phyloP scores from a whole-genome alignment of 2,329 filamentous ascomycete species.

The Dothidotthia symphoricarpi region DNA sequence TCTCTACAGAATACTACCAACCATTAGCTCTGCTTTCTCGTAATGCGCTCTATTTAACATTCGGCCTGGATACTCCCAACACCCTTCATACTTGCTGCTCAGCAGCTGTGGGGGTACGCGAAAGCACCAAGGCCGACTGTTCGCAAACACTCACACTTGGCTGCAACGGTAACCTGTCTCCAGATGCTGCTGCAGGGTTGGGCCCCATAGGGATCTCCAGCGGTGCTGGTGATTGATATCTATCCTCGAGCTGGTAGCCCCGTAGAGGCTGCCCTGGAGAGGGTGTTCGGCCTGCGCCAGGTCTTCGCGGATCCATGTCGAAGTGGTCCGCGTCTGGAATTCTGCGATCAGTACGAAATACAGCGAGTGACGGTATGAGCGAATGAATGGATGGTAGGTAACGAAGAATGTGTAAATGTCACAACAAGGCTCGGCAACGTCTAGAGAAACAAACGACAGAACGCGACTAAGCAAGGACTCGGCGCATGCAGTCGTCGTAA shows the following conservation, averaged over 20 bases:
- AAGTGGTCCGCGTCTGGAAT: constrained; percentile 30
- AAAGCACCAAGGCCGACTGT: no score
- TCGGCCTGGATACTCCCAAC: no score
- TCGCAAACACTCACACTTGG: constrained; percentile 65
- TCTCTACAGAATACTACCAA: constrained; percentile 66
- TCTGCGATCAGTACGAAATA: constrained; percentile 19
- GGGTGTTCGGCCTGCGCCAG: constrained; percentile 54
- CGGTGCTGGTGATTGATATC: constrained; percentile 58
- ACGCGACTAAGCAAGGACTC: no score
- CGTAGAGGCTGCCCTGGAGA: constrained; percentile 74
- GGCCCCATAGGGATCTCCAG: constrained; percentile 69
- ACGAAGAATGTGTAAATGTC: constrained; percentile 4
- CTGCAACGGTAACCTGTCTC: constrained; percentile 77
- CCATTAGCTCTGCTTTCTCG: constrained; percentile 9
- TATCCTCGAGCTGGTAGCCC: constrained; percentile 80
- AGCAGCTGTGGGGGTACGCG: no score
- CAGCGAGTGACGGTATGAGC: constrained; percentile 13
- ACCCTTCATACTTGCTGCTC: no score
- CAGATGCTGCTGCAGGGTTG: constrained; percentile 57
- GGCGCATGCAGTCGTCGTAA: constrained; percentile 6
- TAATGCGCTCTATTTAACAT: no score
- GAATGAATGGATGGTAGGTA: constrained; percentile 13
- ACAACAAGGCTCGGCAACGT: neutral
- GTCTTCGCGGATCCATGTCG: constrained; percentile 54
- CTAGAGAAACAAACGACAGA: constrained; percentile 1